Conservation (phyloP, 176 grass and related monocot species). For the Avena sativa region DNA sequence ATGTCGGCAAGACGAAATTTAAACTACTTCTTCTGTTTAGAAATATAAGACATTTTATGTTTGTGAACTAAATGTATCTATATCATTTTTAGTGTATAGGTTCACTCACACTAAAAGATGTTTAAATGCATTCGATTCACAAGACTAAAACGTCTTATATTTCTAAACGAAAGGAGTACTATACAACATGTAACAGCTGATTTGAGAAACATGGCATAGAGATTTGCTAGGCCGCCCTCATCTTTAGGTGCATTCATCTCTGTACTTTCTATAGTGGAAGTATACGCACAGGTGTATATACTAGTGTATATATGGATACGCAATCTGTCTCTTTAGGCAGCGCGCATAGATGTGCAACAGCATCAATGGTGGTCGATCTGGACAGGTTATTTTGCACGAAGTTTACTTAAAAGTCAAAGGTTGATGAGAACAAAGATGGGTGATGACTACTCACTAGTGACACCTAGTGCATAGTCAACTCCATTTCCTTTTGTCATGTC, state of each 20-base stretch:
- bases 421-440: background rate
- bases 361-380: background rate
- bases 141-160: no score
- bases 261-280: background rate
- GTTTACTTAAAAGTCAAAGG: background rate
- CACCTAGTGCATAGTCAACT: background rate
- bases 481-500: background rate
- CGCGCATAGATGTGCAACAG: background rate
- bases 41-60: no score
- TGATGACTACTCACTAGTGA: background rate
- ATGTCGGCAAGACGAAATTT: constrained; percentile 8
- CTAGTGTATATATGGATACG: no score
- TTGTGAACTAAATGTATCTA: no score
- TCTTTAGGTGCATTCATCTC: constrained; percentile 13
- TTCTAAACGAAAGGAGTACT: no score
- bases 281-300: background rate
- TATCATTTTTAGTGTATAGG: no score
- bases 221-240: background rate
- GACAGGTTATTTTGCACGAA: background rate
- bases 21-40: background rate
- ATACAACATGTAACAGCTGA: background rate
- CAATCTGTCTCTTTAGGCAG: no score
- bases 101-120: no score
- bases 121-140: no score
- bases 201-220: background rate